Conservation (phyloP, 2,329 filamentous ascomycete species). For the Stagonosporopsis chrysanthemi region DNA sequence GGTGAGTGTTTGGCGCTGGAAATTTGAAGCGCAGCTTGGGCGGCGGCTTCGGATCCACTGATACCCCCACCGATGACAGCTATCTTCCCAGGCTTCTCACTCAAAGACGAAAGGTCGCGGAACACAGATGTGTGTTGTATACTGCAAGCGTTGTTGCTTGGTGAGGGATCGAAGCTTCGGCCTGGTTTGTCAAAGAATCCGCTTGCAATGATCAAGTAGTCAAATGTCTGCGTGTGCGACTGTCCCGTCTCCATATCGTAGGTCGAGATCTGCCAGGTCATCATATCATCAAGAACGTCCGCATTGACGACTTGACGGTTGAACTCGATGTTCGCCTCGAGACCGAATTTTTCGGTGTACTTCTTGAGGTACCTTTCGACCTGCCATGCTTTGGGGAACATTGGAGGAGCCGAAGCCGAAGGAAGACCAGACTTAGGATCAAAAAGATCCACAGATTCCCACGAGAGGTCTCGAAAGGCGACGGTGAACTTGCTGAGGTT, state of each 20-base stretch:
- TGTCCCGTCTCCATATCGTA: conserved; percentile 25
- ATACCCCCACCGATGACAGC: conserved; percentile 82
- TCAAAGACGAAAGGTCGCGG: conserved; percentile 31
- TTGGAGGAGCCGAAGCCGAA: conserved; percentile 54
- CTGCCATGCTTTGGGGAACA: conserved; percentile 79
- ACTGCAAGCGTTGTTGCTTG: conserved; percentile 9
- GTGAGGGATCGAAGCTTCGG: conserved; percentile 23
- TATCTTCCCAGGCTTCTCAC: conserved; percentile 62
- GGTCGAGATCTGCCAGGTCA: conserved; percentile 33
- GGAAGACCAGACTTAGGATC: conserved; percentile 14
- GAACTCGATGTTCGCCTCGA: conserved; percentile 58
- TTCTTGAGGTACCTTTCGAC: conserved; percentile 74
- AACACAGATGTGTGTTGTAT: conserved; percentile 44
- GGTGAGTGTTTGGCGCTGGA: conserved; percentile 69
- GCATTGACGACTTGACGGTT: conserved; percentile 50
- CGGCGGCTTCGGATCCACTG: conserved; percentile 80
- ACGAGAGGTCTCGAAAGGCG: conserved; percentile 69
- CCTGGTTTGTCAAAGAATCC: conserved; percentile 70
- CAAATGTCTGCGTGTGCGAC: conserved; percentile 58
- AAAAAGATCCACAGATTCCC: conserved; percentile 60
- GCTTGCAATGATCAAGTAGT: conserved; percentile 74
- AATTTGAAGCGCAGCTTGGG: conserved; percentile 73
- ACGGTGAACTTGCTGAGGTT: conserved; percentile 83
- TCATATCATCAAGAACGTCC: conserved; percentile 21
- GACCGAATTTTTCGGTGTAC: conserved; percentile 68